A percentile compares a stretch with the other conserved stretches of the same genome.
These are phyloP conservation scores for Fistulina hepatica DNA, from an alignment of 1,284 basidiomycete species.

Conservation along the genomic window DNA sequence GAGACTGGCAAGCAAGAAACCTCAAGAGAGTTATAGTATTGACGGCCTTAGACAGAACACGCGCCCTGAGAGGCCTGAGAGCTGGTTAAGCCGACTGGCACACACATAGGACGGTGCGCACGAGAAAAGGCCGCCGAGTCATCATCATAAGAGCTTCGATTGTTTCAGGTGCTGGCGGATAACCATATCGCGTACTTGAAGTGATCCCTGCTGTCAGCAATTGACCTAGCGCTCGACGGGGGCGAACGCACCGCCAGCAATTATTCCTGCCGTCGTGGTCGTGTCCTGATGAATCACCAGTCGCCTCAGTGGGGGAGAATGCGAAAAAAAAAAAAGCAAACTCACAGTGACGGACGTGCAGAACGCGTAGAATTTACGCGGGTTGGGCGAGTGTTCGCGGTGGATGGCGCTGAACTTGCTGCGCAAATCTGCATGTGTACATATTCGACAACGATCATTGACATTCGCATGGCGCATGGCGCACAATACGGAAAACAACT, in stretches of 20 bases:
- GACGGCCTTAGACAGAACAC: no score
- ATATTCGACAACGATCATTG: constrained; percentile 4
- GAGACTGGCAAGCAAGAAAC: no score
- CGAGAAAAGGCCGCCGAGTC: no score
- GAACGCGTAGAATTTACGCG: constrained; percentile 70
- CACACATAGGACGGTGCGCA: no score
- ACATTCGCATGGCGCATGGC: constrained; percentile 2
- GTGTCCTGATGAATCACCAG: constrained; percentile 39
- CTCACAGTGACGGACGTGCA: constrained; percentile 66
- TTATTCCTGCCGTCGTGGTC: constrained; percentile 63
- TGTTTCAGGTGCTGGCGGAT: constrained; percentile 57
- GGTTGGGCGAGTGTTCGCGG: constrained; percentile 61
- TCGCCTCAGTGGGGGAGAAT: constrained; percentile 1
- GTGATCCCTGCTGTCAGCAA: constrained; percentile 5
- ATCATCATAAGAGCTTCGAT: constrained; percentile 41
- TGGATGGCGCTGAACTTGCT: constrained; percentile 72
- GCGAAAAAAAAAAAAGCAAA: constrained; percentile 1
- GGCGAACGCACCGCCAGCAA: constrained; percentile 51
- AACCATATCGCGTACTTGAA: constrained; percentile 56
- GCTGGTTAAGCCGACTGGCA: no score
- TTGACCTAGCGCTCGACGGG: background rate
- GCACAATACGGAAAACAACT: constrained; percentile 13
- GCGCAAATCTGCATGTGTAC: constrained; percentile 42
- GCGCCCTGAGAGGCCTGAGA: no score
- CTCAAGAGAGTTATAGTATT: no score